Percentiles rank a stretch among this genome's conserved stretches.
Conservation (phyloP, 805 yeast species). For the Spathaspora arborariae region DNA sequence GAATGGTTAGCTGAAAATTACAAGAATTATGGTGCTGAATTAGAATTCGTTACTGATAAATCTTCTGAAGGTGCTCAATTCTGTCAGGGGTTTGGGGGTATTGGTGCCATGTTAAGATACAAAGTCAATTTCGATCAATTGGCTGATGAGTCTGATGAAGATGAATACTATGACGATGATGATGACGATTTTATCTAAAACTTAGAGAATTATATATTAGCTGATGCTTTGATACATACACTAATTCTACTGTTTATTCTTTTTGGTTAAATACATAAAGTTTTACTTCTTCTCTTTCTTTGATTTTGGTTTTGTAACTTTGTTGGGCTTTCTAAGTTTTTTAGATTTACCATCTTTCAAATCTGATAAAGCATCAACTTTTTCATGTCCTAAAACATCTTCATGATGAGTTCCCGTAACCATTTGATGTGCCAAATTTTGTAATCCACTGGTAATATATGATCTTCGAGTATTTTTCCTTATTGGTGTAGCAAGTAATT, state of each 20-base stretch:
- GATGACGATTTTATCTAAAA: conserved; percentile 29
- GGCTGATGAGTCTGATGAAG: conserved; percentile 81
- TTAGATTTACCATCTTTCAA: conserved; percentile 26
- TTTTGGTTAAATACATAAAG: background rate
- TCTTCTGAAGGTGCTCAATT: conserved; percentile 99
- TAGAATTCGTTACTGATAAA: conserved; percentile 95
- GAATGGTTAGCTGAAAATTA: conserved; percentile 99
- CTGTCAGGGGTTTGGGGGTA: conserved; percentile 97
- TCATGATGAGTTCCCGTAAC: conserved; percentile 64
- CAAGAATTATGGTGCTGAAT: conserved; percentile 87
- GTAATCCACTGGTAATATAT: conserved; percentile 75
- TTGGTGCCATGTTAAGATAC: conserved; percentile 94
- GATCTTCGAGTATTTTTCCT: conserved; percentile 64
- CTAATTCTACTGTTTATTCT: background rate
- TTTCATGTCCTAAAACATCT: conserved; percentile 65
- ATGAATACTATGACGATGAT: conserved; percentile 76
- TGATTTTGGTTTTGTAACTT: conserved; percentile 4
- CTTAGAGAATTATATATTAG: background rate
- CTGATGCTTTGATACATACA: background rate
- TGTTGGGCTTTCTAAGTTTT: conserved; percentile 9
- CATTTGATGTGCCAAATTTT: conserved; percentile 74
- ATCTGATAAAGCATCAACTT: conserved; percentile 64
- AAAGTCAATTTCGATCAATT: conserved; percentile 96
- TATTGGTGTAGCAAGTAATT: conserved; percentile 49
- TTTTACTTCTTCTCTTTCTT: conserved; percentile 2